phyloP scores from a whole-genome alignment of 495 filamentous ascomycete genomes.

The Penicillium bovifimosum region DNA sequence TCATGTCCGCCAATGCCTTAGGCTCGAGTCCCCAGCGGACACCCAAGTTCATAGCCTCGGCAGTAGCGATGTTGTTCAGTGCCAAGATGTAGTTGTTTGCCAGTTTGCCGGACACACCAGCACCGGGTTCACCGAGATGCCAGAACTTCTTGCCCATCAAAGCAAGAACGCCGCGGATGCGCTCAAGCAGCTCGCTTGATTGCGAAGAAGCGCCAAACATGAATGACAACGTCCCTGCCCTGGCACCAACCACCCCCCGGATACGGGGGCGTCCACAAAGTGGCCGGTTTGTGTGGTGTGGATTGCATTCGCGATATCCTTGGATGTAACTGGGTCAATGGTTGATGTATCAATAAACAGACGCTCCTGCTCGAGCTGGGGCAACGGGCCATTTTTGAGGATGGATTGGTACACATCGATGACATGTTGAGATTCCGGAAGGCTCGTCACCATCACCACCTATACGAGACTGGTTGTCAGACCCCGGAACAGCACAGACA shows the following conservation, averaged over 20 bases:
- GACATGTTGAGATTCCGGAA: conserved; percentile 77
- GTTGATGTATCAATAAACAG: conserved; percentile 81
- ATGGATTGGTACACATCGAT: conserved; percentile 65
- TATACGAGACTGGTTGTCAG: conserved; percentile 30
- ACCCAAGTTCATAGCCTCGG: conserved; percentile 90
- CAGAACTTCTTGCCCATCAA: conserved; percentile 79
- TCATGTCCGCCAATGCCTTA: conserved; percentile 68
- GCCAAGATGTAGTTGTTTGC: conserved; percentile 93
- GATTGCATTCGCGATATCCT: conserved; percentile 58
- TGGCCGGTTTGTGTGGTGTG: conserved; percentile 48
- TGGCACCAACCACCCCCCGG: conserved; percentile 81
- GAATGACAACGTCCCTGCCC: conserved; percentile 70
- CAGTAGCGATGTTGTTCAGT: conserved; percentile 86
- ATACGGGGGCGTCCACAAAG: conserved; percentile 81
- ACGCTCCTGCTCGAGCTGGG: conserved; percentile 41
- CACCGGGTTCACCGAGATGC: conserved; percentile 74
- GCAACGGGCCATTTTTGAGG: conserved; percentile 43
- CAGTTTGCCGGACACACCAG: conserved; percentile 78
- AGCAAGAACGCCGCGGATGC: conserved; percentile 56
- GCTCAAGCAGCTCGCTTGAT: conserved; percentile 48
- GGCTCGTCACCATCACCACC: conserved; percentile 73
- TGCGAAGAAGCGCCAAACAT: conserved; percentile 70
- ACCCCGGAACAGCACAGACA: background rate
- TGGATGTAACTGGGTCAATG: conserved; percentile 75
- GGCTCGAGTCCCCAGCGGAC: conserved; percentile 79